Conservation (phyloP, 1,139 yeast genomes). For the Candida sanyaensis region DNA sequence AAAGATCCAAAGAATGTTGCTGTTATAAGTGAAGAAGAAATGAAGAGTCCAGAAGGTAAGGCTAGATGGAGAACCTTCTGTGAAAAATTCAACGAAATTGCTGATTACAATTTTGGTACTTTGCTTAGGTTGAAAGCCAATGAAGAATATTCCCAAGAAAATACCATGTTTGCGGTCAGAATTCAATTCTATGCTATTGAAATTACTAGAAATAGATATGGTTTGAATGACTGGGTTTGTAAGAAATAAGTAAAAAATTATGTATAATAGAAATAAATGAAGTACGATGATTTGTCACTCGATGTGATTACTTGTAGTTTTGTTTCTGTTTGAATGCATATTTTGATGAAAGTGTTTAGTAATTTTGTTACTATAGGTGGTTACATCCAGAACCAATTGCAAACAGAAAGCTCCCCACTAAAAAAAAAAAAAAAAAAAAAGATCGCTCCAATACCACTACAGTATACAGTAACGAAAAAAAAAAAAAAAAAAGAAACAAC, state of each 20-base stretch:
- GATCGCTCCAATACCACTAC: no score
- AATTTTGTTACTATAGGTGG: no score
- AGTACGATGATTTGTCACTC: no score
- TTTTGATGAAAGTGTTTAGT: no score
- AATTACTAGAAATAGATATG: slow-evolving; percentile 87
- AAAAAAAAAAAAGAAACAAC: slow-evolving; percentile 1
- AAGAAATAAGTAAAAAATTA: slow-evolving; percentile 5
- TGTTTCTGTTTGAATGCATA: no score
- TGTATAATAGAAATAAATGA: not conserved
- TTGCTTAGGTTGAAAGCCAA: slow-evolving; percentile 70
- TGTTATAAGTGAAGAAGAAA: slow-evolving; percentile 68
- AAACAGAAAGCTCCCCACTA: not conserved
- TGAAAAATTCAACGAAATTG: slow-evolving; percentile 78
- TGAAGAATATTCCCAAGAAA: slow-evolving; percentile 79
- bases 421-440: not conserved
- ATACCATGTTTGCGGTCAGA: slow-evolving; percentile 88
- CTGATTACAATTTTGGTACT: slow-evolving; percentile 96
- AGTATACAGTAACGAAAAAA: not conserved
- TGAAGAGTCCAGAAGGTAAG: slow-evolving; percentile 82
- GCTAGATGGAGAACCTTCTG: slow-evolving; percentile 90
- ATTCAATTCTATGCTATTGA: slow-evolving; percentile 95
- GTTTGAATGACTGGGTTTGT: slow-evolving; percentile 87
- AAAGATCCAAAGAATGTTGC: slow-evolving; percentile 56
- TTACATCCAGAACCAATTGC: no score
- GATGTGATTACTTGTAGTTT: no score